These are phyloP conservation scores for Xylariaceae sp. DNA, from an alignment of 2,329 filamentous ascomycete genomes.

Conservation along the genomic window DNA sequence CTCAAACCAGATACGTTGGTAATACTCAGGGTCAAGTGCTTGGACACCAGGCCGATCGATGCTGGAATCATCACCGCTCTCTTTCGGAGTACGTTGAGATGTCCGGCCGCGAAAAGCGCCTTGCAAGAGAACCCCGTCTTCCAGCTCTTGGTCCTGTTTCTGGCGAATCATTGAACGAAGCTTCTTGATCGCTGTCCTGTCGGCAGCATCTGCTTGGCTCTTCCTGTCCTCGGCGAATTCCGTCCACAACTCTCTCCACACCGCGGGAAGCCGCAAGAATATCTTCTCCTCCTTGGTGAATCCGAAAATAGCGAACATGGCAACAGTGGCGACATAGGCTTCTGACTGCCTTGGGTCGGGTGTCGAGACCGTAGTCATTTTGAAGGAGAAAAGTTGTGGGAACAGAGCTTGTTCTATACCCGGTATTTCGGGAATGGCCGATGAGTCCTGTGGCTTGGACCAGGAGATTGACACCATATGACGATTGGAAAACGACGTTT, in stretches of 20 bases:
- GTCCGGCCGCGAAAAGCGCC: conserved; percentile 67
- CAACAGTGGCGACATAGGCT: conserved; percentile 75
- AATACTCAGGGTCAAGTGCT: conserved; percentile 43
- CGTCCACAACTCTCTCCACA: conserved; percentile 81
- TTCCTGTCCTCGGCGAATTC: conserved; percentile 72
- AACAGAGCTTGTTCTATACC: conserved; percentile 45
- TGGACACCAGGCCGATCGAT: conserved; percentile 43
- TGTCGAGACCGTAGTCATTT: conserved; percentile 71
- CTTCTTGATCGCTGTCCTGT: conserved; percentile 64
- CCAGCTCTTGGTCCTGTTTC: conserved; percentile 63
- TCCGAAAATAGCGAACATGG: conserved; percentile 76
- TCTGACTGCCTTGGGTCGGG: conserved; percentile 79
- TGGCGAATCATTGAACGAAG: conserved; percentile 67
- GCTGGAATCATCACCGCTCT: conserved; percentile 46
- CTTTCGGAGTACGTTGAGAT: conserved; percentile 43
- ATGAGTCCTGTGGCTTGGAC: conserved; percentile 65
- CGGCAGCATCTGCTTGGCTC: conserved; percentile 62
- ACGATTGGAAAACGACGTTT: conserved; percentile 69
- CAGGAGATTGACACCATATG: conserved; percentile 72
- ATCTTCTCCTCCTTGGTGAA: conserved; percentile 81
- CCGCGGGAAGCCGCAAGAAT: conserved; percentile 68
- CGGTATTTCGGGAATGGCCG: conserved; percentile 35
- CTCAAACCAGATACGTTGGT: conserved; percentile 56
- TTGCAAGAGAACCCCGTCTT: conserved; percentile 71
- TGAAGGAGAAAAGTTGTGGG: conserved; percentile 58